These are phyloP conservation scores for Allium fistulosum DNA, from an alignment of 106 monocot species.

Conservation along the genomic window DNA sequence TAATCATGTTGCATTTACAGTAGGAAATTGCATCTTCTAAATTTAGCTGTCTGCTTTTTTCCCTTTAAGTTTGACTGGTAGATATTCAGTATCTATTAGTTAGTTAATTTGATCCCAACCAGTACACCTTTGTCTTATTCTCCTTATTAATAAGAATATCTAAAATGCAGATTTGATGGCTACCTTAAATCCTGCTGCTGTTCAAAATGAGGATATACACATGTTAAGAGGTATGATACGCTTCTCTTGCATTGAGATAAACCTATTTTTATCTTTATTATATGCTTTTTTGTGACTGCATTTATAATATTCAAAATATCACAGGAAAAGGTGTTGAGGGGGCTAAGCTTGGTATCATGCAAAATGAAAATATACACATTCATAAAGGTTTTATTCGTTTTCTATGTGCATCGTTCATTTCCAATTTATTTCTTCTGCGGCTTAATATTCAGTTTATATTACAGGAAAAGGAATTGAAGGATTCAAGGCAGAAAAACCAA, in stretches of 20 bases:
- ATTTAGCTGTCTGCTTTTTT: too few species aligned
- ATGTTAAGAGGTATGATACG: conserved; percentile 19
- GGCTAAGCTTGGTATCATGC: conserved; percentile 4
- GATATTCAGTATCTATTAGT: too few species aligned
- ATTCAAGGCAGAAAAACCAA: conserved; percentile 16
- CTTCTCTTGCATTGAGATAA: background rate
- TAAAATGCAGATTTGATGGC: conserved; percentile 12
- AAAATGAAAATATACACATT: conserved; percentile 11
- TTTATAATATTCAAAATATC: background rate
- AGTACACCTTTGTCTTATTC: too few species aligned
- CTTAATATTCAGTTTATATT: background rate
- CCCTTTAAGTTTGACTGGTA: too few species aligned
- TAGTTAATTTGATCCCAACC: too few species aligned
- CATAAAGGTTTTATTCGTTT: background rate
- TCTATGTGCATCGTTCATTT: background rate
- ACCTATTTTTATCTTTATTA: too few species aligned
- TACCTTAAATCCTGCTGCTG: conserved; percentile 9
- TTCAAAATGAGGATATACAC: conserved; percentile 16
- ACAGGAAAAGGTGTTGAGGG: conserved; percentile 6
- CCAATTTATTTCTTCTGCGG: background rate
- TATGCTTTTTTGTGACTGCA: too few species aligned
- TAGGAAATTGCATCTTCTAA: too few species aligned
- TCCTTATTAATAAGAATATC: too few species aligned
- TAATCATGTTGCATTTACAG: too few species aligned
- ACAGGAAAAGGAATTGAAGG: conserved; percentile 35